A percentile compares a stretch with the other conserved stretches of the same genome.
Evolutionary conservation across 257 asterid genomes (phyloP).

Genomic region (Fraxinus americana): DNA sequence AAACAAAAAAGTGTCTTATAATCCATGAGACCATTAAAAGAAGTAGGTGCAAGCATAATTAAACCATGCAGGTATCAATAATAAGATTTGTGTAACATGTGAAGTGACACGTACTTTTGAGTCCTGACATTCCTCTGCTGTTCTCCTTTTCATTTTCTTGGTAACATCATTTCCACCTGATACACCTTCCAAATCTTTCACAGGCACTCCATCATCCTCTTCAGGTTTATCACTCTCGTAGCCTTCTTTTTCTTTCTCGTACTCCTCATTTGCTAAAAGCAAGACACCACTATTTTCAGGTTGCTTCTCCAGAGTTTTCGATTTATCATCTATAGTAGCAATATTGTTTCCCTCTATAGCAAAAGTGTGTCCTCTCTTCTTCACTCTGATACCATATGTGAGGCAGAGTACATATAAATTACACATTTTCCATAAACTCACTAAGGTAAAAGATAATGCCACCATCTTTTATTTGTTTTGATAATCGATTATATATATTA

Average conservation of each 20-base stretch:
- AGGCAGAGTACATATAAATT: slow-evolving; percentile 15
- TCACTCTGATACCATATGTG: slow-evolving; percentile 47
- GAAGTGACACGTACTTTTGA: slow-evolving; percentile 48
- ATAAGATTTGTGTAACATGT: background rate
- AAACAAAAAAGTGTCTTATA: background rate
- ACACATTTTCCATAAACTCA: slow-evolving; percentile 12
- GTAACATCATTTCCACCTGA: slow-evolving; percentile 37
- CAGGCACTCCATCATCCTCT: slow-evolving; percentile 35
- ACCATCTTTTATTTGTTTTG: background rate
- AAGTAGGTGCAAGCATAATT: slow-evolving; percentile 14
- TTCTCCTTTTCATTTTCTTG: slow-evolving; percentile 65
- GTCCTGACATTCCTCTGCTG: slow-evolving; percentile 48
- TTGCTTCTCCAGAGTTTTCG: slow-evolving; percentile 49
- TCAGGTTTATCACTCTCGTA: slow-evolving; percentile 49
- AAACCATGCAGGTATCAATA: slow-evolving; percentile 4
- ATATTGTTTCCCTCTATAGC: slow-evolving; percentile 49
- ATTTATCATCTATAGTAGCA: slow-evolving; percentile 32
- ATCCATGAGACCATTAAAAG: slow-evolving; percentile 14
- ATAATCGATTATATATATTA: background rate
- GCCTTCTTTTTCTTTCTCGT: slow-evolving; percentile 70
- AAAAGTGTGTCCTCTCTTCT: slow-evolving; percentile 47
- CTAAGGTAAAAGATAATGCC: background rate
- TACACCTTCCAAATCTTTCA: slow-evolving; percentile 38
- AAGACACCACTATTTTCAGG: slow-evolving; percentile 45
- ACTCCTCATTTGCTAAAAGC: slow-evolving; percentile 77